Evolutionary conservation across 306 rosid genomes (phyloP).

Genomic region (Rubus idaeus): DNA sequence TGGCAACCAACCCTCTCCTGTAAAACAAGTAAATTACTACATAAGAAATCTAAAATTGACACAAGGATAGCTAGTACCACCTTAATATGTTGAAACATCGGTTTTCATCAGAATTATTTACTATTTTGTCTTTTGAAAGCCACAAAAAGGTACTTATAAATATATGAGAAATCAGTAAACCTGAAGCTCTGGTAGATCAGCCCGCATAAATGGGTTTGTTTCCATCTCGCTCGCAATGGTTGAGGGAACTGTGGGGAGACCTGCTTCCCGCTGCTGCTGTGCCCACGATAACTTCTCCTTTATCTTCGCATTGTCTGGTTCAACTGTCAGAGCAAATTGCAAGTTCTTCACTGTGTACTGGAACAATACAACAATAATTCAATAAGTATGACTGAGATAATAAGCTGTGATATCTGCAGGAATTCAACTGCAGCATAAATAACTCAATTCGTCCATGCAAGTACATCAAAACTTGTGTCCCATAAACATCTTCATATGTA

Average conservation of each 20-base stretch:
- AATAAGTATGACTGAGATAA: neutral
- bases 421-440: neutral
- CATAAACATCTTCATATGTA: neutral
- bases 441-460: neutral
- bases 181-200: conserved; percentile 73
- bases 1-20: conserved; percentile 56
- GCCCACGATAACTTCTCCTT: conserved; percentile 75
- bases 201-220: conserved; percentile 79
- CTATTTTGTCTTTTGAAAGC: neutral
- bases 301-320: conserved; percentile 46
- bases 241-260: conserved; percentile 73
- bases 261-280: conserved; percentile 58
- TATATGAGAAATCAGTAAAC: conserved; percentile 34
- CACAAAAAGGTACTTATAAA: neutral
- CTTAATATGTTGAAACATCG: neutral
- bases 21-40: neutral
- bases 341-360: conserved; percentile 64
- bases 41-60: neutral
- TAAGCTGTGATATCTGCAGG: neutral
- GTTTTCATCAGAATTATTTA: neutral
- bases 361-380: conserved; percentile 10
- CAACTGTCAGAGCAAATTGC: conserved; percentile 59
- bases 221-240: conserved; percentile 76
- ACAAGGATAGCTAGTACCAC: neutral
- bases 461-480: neutral